Evolutionary conservation across 345 rosid genomes (phyloP), one percentile per base, ranked within the genome.

Genomic region (Litchi chinensis): DNA sequence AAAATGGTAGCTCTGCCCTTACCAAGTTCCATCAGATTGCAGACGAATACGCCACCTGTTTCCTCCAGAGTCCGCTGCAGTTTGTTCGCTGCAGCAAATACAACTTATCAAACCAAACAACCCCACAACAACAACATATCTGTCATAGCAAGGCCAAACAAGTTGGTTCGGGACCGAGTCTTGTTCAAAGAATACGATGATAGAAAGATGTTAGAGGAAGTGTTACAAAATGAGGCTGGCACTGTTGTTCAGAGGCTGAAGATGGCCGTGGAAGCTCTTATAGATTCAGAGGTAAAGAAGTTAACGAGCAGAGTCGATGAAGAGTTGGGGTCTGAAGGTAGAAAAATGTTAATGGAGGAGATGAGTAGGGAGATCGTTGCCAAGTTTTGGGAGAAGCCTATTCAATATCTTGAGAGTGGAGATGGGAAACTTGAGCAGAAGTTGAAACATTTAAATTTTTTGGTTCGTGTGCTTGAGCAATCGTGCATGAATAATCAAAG

Each of bases 371-470:
- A 70, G 3, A 82, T 82, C 28, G 65, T 65, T 37, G 6, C 21
- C 68, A 39, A 70, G 64, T 75, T 73, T 19, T 22, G 79, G 70
- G 79, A 70, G 77, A 82, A 16, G 44, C 82, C 85, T 5, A 12
- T 79, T 3, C 19, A 41, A 22, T 78, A 75, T 59, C 19, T 79
- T 12, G 79, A 2, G 2, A 41, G 73, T 32, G 59, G 71, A 11
- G 43, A 50, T 3, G 82, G 70, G 8, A 19, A 46, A 16, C 21
- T 79, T 18, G 73, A 57, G 64, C 22, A 70, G 22, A 81, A 68
- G 70, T 16, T 77, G 32, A 81, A 48, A 65, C 71, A 77, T 21
- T 65, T 81, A 37, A 39, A 12, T 73, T 12, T 73, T 15, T 70
- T 77, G 19, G 57, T 73, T 6, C 21, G 70, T 8, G 50, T 60